phyloP scores from a whole-genome alignment of 768 basidiomycete genomes.

The Pleurotus giganteus region DNA sequence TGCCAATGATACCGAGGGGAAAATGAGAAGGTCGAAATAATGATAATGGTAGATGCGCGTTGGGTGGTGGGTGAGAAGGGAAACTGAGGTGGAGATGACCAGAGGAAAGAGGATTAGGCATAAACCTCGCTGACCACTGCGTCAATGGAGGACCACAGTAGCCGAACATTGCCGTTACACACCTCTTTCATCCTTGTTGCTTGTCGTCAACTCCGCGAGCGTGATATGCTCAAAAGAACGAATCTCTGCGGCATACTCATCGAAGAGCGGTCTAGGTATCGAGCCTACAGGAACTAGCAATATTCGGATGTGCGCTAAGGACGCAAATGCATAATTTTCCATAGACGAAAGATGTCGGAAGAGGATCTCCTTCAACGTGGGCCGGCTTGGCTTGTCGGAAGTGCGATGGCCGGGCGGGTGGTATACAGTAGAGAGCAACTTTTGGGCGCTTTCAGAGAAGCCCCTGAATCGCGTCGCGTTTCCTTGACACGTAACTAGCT shows the following conservation, averaged over 20 bases:
- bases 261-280: slow-evolving; percentile 67
- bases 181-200: slow-evolving; percentile 78
- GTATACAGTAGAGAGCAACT: slow-evolving; percentile 3
- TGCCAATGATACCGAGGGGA: slow-evolving; percentile 84
- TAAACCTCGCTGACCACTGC: slow-evolving; percentile 63
- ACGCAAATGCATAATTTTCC: slow-evolving; percentile 73
- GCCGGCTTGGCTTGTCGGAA: too few species aligned
- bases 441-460: too few species aligned
- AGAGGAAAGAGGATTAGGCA: slow-evolving; percentile 72
- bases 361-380: too few species aligned
- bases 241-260: slow-evolving; percentile 73
- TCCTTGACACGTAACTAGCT: slow-evolving; percentile 6
- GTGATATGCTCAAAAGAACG: slow-evolving; percentile 69
- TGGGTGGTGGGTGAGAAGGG: slow-evolving; percentile 71
- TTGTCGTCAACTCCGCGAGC: slow-evolving; percentile 80
- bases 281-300: slow-evolving; percentile 84
- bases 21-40: slow-evolving; percentile 80
- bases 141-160: slow-evolving; percentile 11
- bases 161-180: slow-evolving; percentile 19
- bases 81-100: slow-evolving; percentile 83
- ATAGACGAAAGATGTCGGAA: slow-evolving; percentile 35
- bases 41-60: slow-evolving; percentile 62
- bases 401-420: neutral
- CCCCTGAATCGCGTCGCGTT: slow-evolving; percentile 12
- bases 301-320: slow-evolving; percentile 82